These are phyloP conservation scores for Coemansia sp. DNA, from an alignment of 192 early-diverging fungal species.

Conservation along the genomic window DNA sequence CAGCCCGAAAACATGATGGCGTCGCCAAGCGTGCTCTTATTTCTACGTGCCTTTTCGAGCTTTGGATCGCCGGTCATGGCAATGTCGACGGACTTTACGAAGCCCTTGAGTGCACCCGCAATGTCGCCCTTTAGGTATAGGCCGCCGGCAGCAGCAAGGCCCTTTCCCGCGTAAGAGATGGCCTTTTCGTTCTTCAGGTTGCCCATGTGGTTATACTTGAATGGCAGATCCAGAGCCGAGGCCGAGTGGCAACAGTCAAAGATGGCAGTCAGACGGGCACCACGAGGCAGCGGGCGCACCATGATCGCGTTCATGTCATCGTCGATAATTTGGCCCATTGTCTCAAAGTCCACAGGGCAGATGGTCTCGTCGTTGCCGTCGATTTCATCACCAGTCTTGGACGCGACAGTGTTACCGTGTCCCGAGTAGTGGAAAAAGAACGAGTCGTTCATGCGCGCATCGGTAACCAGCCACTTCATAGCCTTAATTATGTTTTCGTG, in stretches of 20 bases:
- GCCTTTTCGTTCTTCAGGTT: constrained; percentile 62
- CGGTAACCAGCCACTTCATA: constrained; percentile 79
- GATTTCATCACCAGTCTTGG: constrained; percentile 74
- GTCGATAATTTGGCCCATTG: constrained; percentile 71
- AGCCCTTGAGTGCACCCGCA: constrained; percentile 41
- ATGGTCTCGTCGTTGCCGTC: constrained; percentile 83
- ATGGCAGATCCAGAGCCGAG: constrained; percentile 81
- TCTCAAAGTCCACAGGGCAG: constrained; percentile 67
- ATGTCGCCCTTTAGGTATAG: constrained; percentile 52
- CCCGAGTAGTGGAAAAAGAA: constrained; percentile 87
- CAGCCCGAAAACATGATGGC: constrained; percentile 85
- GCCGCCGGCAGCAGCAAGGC: constrained; percentile 31
- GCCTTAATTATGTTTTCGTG: constrained; percentile 72
- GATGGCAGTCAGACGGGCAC: constrained; percentile 78
- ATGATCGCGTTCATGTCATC: constrained; percentile 77
- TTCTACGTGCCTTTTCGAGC: constrained; percentile 41
- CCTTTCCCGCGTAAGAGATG: constrained; percentile 49
- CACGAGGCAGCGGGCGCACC: constrained; percentile 71
- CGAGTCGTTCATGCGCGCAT: constrained; percentile 77
- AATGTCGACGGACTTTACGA: constrained; percentile 51
- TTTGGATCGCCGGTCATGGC: constrained; percentile 50
- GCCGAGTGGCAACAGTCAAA: constrained; percentile 90
- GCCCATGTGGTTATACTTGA: constrained; percentile 74
- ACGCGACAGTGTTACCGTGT: constrained; percentile 68
- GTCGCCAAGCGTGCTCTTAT: constrained; percentile 65